Conservation (phyloP, 257 asterid species). For the Osmanthus fragrans region DNA sequence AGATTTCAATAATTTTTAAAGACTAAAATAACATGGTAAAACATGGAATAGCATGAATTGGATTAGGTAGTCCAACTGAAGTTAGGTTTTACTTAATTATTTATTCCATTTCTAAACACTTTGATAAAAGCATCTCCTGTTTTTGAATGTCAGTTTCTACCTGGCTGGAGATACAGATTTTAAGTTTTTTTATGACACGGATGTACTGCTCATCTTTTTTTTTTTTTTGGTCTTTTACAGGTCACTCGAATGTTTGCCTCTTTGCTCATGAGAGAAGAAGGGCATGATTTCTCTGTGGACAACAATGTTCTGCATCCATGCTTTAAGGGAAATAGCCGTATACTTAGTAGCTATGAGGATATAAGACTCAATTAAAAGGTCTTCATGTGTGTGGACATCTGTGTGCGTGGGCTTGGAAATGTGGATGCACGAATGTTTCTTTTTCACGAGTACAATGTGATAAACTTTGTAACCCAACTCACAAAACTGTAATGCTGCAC, state of each 20-base stretch:
- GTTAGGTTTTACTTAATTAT: not conserved
- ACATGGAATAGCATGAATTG: not conserved
- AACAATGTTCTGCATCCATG: not conserved
- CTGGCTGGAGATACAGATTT: not conserved
- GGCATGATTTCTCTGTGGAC: not conserved
- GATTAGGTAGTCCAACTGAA: not conserved
- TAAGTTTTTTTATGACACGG: not conserved
- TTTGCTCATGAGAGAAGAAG: too few species aligned
- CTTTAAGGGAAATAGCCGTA: not conserved
- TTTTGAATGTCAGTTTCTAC: not conserved
- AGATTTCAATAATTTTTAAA: not conserved
- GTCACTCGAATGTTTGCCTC: too few species aligned
- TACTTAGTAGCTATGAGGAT: not conserved
- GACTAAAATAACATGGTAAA: not conserved
- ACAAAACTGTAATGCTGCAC: not conserved
- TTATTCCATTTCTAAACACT: not conserved
- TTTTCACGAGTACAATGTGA: not conserved
- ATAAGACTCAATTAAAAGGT: not conserved
- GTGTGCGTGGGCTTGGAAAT: conserved; percentile 29
- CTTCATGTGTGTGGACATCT: conserved; percentile 23
- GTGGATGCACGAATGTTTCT: not conserved
- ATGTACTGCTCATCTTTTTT: too few species aligned
- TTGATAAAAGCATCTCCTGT: not conserved
- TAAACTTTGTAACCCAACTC: not conserved
- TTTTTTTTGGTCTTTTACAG: too few species aligned